Percentiles rank a stretch among this genome's conserved stretches.
Conservation (phyloP, 2,329 filamentous ascomycete genomes). For the Pseudocercospora pini-densiflorae region DNA sequence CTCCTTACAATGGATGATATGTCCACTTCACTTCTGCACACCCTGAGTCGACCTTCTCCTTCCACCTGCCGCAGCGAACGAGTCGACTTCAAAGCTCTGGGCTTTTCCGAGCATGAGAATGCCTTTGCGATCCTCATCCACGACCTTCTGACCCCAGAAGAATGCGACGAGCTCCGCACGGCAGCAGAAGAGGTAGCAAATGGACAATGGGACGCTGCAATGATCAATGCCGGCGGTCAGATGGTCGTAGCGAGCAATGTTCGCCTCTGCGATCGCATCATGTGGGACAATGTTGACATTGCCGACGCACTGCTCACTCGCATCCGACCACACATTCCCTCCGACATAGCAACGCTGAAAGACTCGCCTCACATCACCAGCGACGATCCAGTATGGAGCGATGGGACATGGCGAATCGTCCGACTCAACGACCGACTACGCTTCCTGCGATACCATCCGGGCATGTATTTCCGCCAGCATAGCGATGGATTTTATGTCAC, state of each 20-base stretch:
- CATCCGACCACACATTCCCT: constrained; percentile 33
- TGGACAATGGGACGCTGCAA: constrained; percentile 65
- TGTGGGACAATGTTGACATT: constrained; percentile 69
- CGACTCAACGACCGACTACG: constrained; percentile 72
- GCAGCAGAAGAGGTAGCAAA: constrained; percentile 52
- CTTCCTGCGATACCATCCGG: constrained; percentile 71
- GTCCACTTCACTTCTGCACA: constrained; percentile 4
- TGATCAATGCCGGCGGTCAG: constrained; percentile 68
- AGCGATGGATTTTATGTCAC: constrained; percentile 67
- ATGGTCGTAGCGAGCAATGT: constrained; percentile 62
- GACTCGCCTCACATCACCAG: constrained; percentile 50
- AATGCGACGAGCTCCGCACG: constrained; percentile 63
- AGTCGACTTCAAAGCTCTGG: constrained; percentile 10
- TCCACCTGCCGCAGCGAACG: constrained; percentile 4
- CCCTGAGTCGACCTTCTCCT: constrained; percentile 7
- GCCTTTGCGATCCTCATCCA: constrained; percentile 62
- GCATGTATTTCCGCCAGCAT: constrained; percentile 75
- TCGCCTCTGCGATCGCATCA: constrained; percentile 72
- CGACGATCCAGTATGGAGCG: constrained; percentile 44
- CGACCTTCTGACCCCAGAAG: constrained; percentile 60
- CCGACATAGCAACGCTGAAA: constrained; percentile 52
- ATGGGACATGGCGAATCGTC: constrained; percentile 46
- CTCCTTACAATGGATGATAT: constrained; percentile 2
- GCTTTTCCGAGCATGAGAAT: constrained; percentile 9
- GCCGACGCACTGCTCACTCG: constrained; percentile 66